Evolutionary conservation across 305 asterid genomes (phyloP).

Genomic region (Solanum chacoense): DNA sequence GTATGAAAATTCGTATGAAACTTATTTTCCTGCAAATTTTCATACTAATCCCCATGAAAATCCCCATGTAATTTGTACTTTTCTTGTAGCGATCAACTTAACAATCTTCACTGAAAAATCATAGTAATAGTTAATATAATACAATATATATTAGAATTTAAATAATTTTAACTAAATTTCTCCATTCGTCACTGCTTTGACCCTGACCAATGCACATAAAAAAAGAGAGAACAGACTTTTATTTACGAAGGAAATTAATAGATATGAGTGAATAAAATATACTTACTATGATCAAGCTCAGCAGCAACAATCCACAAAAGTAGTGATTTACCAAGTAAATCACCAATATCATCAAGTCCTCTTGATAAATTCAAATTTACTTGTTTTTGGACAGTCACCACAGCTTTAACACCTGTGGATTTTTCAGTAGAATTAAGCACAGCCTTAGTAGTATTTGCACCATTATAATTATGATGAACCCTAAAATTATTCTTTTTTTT

Average conservation of each 20-base stretch:
- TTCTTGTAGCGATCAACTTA: too few species aligned
- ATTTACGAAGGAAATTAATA: not conserved
- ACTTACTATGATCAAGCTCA: slow-evolving; percentile 48
- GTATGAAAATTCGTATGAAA: too few species aligned
- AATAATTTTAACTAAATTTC: not conserved
- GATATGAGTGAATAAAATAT: not conserved
- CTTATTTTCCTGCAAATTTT: too few species aligned
- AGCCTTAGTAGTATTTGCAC: slow-evolving; percentile 20
- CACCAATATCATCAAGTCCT: slow-evolving; percentile 38
- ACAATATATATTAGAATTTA: too few species aligned
- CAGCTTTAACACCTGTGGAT: slow-evolving; percentile 26
- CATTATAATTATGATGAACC: not conserved
- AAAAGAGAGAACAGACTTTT: not conserved
- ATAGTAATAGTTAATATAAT: too few species aligned
- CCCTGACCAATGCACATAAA: not conserved
- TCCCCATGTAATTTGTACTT: too few species aligned
- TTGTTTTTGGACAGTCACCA: slow-evolving; percentile 35
- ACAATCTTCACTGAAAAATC: too few species aligned
- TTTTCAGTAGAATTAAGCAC: slow-evolving; percentile 7
- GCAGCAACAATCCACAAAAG: slow-evolving; percentile 50
- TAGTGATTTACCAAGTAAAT: slow-evolving; percentile 33
- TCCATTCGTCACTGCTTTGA: not conserved
- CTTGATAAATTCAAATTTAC: slow-evolving; percentile 24
- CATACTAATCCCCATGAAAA: too few species aligned
- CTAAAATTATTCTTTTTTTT: not conserved